phyloP scores from a whole-genome alignment of 2,329 filamentous ascomycete species.

The Colletotrichum theobromicola region DNA sequence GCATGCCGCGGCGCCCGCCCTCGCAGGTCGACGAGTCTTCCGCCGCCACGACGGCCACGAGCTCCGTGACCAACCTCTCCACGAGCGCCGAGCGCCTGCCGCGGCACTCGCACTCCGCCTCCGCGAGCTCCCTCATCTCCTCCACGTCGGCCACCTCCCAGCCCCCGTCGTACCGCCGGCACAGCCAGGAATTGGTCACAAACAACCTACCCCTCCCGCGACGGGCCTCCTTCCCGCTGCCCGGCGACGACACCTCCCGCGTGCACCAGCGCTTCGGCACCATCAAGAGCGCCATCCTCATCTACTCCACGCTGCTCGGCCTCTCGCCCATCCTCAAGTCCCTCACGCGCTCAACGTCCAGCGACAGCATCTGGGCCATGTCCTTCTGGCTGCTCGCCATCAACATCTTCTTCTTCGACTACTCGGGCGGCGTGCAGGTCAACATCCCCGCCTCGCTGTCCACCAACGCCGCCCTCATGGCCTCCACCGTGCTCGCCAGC shows the following conservation, averaged over 20 bases:
- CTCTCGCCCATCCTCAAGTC: constrained; percentile 96
- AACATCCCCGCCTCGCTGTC: constrained; percentile 79
- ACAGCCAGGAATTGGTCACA: constrained; percentile 18
- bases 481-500: constrained; percentile 90
- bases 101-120: constrained; percentile 56
- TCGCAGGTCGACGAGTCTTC: constrained; percentile 2
- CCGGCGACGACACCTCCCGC: constrained; percentile 40
- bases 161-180: constrained; percentile 19
- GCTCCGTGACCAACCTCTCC: constrained; percentile 1
- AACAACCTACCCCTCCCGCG: neutral
- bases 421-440: constrained; percentile 52
- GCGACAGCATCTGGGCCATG: constrained; percentile 97
- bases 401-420: constrained; percentile 98
- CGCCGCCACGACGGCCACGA: constrained; percentile 1
- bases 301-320: constrained; percentile 90
- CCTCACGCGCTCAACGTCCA: constrained; percentile 89
- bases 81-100: constrained; percentile 28
- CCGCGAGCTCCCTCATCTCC: constrained; percentile 60
- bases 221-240: constrained; percentile 7
- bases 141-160: constrained; percentile 34
- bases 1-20: constrained; percentile 36
- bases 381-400: constrained; percentile 91
- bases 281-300: constrained; percentile 89
- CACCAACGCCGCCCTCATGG: constrained; percentile 96
- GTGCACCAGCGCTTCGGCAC: constrained; percentile 70